Conservation (phyloP, 129 eudicot genomes). For the Apium graveolens region DNA sequence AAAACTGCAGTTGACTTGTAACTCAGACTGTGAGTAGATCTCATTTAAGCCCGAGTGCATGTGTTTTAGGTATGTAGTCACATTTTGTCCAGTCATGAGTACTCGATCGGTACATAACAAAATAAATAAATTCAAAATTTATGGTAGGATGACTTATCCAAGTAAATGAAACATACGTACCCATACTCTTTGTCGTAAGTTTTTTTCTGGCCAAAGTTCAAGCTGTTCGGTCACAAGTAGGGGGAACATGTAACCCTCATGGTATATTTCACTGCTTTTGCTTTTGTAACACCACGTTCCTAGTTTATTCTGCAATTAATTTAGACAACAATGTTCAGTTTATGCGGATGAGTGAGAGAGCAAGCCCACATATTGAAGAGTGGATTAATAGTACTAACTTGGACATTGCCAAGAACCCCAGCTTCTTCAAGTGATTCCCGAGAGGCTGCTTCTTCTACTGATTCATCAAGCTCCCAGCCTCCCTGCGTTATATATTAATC, state of each 20-base stretch:
- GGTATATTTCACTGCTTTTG: conserved; percentile 49
- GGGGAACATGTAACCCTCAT: conserved; percentile 69
- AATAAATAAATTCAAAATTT: too few species aligned
- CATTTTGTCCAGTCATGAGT: too few species aligned
- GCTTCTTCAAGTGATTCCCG: conserved; percentile 84
- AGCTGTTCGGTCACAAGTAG: conserved; percentile 76
- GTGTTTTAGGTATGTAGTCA: too few species aligned
- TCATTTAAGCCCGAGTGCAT: too few species aligned
- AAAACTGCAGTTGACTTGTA: too few species aligned
- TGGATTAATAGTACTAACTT: conserved; percentile 24
- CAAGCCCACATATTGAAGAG: background rate
- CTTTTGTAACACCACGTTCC: conserved; percentile 80
- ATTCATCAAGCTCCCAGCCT: conserved; percentile 88
- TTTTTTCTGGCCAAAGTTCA: conserved; percentile 73
- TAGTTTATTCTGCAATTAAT: conserved; percentile 42
- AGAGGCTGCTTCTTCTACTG: conserved; percentile 69
- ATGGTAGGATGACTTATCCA: too few species aligned
- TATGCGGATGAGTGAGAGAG: background rate
- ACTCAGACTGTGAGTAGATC: background rate
- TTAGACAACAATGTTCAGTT: background rate
- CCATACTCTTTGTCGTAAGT: conserved; percentile 68
- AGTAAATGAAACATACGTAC: conserved; percentile 22
- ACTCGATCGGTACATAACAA: too few species aligned
- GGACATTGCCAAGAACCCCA: conserved; percentile 63
- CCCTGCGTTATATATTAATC: conserved; percentile 37